Base-by-base conservation (phyloP, 495 filamentous ascomycete genomes). In the Penicillium turbatum region DNA sequence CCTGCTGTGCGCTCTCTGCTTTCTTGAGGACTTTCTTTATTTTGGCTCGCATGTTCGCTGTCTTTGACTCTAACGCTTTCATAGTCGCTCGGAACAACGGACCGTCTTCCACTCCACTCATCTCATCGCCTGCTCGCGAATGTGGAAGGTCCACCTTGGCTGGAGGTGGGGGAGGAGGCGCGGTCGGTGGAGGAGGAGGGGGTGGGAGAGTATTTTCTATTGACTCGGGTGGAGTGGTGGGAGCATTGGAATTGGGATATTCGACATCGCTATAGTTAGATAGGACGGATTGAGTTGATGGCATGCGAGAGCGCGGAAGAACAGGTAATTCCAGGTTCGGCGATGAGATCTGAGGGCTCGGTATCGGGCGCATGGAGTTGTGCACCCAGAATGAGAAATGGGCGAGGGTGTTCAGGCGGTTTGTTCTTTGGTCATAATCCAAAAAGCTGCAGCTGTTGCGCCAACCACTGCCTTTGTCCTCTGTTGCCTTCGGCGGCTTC, bases 11-110 rank as follows among this genome's bases (percentile, higher is more conserved):
- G 11, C 88, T 84, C 61, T 97, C 93, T 27, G 92, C 95, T 57
- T 86, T 88, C 59, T 90, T 92, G 38, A 97, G 73, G 10, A 99
- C 85, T 57, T 96, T 95, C 70, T 99, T 99, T 82, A 97, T 97
- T 60, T 90, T 87, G 24, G 79, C 72, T 34, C 90, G 82, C 84
- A 98, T 90, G 62, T 86, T 95, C n/a, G 90, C 89, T 0, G 92
- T 98, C 76, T 96, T 97, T 60, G 92, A 90, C 66, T 99, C 93
- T 31, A 97, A 72, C 1, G 91, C 86, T 66, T 97, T 97, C 81
- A 99, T 95, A 1, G 92, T 97, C 9, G 93, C 93, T 53, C 93
- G 83, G 71, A 99, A 99, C 8, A 99, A 73, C 0, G 93, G 93
- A 5, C 93, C 95, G 77, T 99, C 93, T 59, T 97, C 93, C 15